phyloP scores from a whole-genome alignment of 352 stramenopile genomes.

The Nothophytophthora sp. region DNA sequence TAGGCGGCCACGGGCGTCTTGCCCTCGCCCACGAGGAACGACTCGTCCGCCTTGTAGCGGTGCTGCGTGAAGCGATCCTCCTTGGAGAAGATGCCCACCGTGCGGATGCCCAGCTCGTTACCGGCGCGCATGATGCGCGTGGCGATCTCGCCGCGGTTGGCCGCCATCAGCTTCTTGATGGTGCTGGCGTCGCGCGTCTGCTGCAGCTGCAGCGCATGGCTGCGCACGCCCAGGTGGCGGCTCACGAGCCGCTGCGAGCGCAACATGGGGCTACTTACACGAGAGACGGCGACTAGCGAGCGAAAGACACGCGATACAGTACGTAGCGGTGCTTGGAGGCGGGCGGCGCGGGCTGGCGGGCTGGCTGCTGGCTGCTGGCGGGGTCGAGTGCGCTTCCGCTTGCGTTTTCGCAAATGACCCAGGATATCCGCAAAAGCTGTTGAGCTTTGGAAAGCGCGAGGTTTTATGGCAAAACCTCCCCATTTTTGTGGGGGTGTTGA shows the following conservation, averaged over 20 bases:
- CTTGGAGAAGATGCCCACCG: slow-evolving; percentile 91
- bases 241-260: slow-evolving; percentile 34
- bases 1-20: slow-evolving; percentile 95
- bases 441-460: slow-evolving; percentile 4
- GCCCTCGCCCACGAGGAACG: slow-evolving; percentile 91
- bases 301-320: no score
- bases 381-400: slow-evolving; percentile 6
- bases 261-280: slow-evolving; percentile 24
- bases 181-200: slow-evolving; percentile 61
- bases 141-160: slow-evolving; percentile 98
- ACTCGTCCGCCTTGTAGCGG: slow-evolving; percentile 97
- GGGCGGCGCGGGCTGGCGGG: no score
- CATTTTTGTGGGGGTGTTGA: no score
- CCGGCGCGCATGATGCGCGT: slow-evolving; percentile 95
- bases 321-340: no score
- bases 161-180: slow-evolving; percentile 97
- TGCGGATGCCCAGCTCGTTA: slow-evolving; percentile 93
- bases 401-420: slow-evolving; percentile 30
- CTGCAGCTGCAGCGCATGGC: slow-evolving; percentile 10
- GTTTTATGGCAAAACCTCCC: no score
- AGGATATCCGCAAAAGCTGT: background rate
- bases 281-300: background rate
- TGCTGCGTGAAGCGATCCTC: slow-evolving; percentile 96
- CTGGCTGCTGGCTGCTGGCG: no score
- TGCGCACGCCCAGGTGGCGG: slow-evolving; percentile 17